phyloP scores from a whole-genome alignment of 2,329 filamentous ascomycete species.

The Stagonosporopsis vannaccii region DNA sequence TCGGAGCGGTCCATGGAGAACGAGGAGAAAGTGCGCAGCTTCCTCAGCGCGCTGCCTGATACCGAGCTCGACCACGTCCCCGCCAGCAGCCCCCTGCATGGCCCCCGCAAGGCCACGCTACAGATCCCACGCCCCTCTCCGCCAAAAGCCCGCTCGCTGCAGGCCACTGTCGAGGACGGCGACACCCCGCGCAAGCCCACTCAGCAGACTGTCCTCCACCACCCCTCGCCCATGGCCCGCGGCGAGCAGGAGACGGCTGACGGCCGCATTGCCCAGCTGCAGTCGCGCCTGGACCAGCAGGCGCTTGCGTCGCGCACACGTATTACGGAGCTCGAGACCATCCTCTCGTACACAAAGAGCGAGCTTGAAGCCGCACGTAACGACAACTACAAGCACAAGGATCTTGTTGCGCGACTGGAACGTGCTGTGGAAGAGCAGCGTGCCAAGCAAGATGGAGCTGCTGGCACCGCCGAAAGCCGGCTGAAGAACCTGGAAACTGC shows the following conservation, averaged over 20 bases:
- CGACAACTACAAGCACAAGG: conserved; percentile 42
- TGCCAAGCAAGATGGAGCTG: conserved; percentile 17
- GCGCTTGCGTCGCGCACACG: conserved; percentile 38
- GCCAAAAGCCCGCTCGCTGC: conserved; percentile 42
- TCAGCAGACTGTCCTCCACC: conserved; percentile 46
- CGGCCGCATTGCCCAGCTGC: conserved; percentile 33
- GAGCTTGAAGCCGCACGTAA: conserved; percentile 41
- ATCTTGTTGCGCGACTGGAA: conserved; percentile 27
- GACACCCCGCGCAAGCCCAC: conserved; percentile 48
- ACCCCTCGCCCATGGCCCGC: conserved; percentile 26
- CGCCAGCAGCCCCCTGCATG: conserved; percentile 36
- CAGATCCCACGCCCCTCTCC: conserved; percentile 37
- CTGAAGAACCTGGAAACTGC: conserved; percentile 33
- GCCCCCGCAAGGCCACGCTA: conserved; percentile 35
- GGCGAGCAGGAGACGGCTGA: conserved; percentile 23
- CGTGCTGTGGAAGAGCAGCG: conserved; percentile 24
- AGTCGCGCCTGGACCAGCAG: conserved; percentile 38
- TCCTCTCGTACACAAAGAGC: conserved; percentile 42
- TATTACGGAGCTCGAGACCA: conserved; percentile 46
- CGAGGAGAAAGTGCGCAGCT: conserved; percentile 49
- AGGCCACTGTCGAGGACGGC: conserved; percentile 47
- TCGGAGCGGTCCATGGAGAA: conserved; percentile 48
- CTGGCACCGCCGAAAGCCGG: conserved; percentile 15
- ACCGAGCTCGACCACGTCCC: conserved; percentile 39
- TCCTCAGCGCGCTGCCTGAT: conserved; percentile 48